These are phyloP conservation scores for Cryomyces antarcticus DNA, from an alignment of 495 filamentous ascomycete species.

Conservation along the genomic window DNA sequence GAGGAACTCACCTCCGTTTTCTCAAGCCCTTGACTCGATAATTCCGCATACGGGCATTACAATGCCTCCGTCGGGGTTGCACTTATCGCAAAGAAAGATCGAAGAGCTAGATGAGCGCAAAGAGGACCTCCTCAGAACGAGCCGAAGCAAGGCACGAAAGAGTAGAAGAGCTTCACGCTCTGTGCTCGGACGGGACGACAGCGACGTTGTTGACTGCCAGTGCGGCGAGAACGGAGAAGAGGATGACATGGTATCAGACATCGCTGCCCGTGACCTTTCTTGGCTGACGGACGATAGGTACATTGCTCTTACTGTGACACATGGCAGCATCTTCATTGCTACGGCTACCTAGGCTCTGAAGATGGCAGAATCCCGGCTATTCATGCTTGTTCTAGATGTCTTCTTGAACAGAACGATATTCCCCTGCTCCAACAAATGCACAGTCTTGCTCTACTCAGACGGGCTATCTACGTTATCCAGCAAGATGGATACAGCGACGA, in stretches of 20 bases:
- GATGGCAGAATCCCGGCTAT: constrained; percentile 17
- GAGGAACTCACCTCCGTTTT: background rate
- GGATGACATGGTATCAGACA: constrained; percentile 19
- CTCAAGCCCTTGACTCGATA: background rate
- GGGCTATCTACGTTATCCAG: constrained; percentile 11
- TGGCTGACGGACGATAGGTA: constrained; percentile 14
- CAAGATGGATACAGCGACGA: constrained; percentile 7
- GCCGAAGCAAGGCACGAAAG: background rate
- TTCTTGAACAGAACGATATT: constrained; percentile 21
- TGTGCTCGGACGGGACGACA: background rate
- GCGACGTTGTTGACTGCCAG: constrained; percentile 18
- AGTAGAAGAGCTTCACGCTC: background rate
- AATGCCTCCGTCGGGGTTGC: background rate
- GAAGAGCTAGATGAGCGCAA: constrained; percentile 7
- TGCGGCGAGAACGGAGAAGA: constrained; percentile 24
- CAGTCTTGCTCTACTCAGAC: constrained; percentile 17
- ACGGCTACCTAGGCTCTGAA: constrained; percentile 19
- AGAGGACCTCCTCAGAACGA: constrained; percentile 1
- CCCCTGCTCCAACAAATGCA: constrained; percentile 16
- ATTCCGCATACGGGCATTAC: constrained; percentile 1
- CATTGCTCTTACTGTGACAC: constrained; percentile 26
- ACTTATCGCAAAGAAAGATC: constrained; percentile 3
- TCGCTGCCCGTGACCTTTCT: background rate
- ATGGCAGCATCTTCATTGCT: constrained; percentile 29
- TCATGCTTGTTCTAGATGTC: constrained; percentile 30